phyloP scores from a whole-genome alignment of 257 asterid species.

The Ilex aquifolium region DNA sequence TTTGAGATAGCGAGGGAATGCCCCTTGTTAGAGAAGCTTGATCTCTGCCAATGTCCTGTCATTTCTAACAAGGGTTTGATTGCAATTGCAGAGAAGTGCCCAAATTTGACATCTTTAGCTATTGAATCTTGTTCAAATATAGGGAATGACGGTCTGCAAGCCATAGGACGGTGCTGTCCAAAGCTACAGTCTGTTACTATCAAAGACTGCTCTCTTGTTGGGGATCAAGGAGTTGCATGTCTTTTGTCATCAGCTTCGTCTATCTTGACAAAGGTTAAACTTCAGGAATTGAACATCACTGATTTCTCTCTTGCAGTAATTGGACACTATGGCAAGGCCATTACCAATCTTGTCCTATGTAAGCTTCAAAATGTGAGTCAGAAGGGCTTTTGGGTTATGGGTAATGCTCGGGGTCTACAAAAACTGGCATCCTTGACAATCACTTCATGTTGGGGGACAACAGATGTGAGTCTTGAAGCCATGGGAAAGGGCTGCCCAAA shows the following conservation, averaged over 20 bases:
- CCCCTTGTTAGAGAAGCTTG: slow-evolving; percentile 14
- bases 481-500: slow-evolving; percentile 15
- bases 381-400: slow-evolving; percentile 25
- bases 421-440: slow-evolving; percentile 12
- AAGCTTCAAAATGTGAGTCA: slow-evolving; percentile 17
- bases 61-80: slow-evolving; percentile 13
- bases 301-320: slow-evolving; percentile 23
- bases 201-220: slow-evolving; percentile 14
- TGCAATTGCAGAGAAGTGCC: slow-evolving; percentile 18
- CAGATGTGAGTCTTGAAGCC: slow-evolving; percentile 14
- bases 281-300: slow-evolving; percentile 9
- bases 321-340: slow-evolving; percentile 18
- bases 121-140: slow-evolving; percentile 10
- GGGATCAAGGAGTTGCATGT: slow-evolving; percentile 13
- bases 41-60: slow-evolving; percentile 12
- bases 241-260: slow-evolving; percentile 15
- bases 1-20: slow-evolving; percentile 15
- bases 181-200: slow-evolving; percentile 12
- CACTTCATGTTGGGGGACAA: slow-evolving; percentile 13
- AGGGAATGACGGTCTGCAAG: slow-evolving; percentile 14
- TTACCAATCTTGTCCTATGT: slow-evolving; percentile 12
- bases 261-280: slow-evolving; percentile 14
- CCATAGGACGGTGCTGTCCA: slow-evolving; percentile 13
- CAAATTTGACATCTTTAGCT: slow-evolving; percentile 10
- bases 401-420: slow-evolving; percentile 15